Evolutionary conservation across 1,139 yeast genomes (phyloP).

Genomic region (Suhomyces coccinellae): DNA sequence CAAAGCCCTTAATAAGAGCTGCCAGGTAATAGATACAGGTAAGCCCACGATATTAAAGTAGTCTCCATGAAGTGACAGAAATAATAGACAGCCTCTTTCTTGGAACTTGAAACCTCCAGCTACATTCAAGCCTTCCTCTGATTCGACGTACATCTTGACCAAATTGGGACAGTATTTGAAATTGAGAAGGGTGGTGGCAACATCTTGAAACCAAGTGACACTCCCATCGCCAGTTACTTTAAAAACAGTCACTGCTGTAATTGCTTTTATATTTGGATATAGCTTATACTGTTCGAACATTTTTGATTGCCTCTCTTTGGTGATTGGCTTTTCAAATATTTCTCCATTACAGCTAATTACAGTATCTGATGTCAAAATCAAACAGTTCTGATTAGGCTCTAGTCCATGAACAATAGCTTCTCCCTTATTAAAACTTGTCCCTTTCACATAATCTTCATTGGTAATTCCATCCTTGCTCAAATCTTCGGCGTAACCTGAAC

Average conservation of each 20-base stretch:
- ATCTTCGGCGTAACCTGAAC: constrained; percentile 73
- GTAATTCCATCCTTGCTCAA: constrained; percentile 53
- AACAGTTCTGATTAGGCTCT: constrained; percentile 11
- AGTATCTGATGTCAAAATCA: constrained; percentile 82
- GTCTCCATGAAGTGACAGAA: constrained; percentile 71
- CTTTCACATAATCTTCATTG: constrained; percentile 62
- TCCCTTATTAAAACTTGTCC: constrained; percentile 66
- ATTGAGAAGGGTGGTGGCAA: constrained; percentile 27
- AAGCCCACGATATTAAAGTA: constrained; percentile 87
- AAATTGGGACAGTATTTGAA: constrained; percentile 52
- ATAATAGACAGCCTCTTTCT: constrained; percentile 64
- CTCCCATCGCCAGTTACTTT: constrained; percentile 32
- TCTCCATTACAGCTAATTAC: constrained; percentile 61
- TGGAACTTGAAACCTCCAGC: constrained; percentile 96
- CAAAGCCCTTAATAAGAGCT: constrained; percentile 29
- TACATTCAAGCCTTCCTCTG: constrained; percentile 75
- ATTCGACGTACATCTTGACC: constrained; percentile 58
- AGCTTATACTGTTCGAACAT: constrained; percentile 51
- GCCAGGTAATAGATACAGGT: constrained; percentile 63
- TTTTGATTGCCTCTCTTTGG: constrained; percentile 38
- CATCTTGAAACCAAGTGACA: constrained; percentile 9
- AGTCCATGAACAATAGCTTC: constrained; percentile 27
- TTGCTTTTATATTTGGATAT: constrained; percentile 53
- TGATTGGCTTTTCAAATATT: constrained; percentile 77
- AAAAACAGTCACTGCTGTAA: constrained; percentile 65